Base-by-base conservation (phyloP, 306 rosid species). In the Prosopis cineraria region DNA sequence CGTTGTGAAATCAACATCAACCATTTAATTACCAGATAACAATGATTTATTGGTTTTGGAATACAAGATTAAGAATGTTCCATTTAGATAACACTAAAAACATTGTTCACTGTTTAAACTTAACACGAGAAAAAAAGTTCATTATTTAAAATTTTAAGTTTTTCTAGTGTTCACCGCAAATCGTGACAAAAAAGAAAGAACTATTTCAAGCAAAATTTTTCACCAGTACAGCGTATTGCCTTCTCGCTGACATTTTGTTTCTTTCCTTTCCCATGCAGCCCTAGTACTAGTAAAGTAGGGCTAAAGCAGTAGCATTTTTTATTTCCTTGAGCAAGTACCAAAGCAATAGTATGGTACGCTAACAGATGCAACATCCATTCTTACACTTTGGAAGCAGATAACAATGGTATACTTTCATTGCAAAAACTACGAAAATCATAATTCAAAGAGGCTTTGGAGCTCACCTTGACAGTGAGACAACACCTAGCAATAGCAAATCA, bases 381-480 rank as follows among this genome's bases (percentile, higher is more conserved):
- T 37, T 29, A 34, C 4, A 55, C 39, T 14, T 14, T 7, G 29
- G 70, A 69, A 24, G 43, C 33, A 45, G 48, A 65, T 13, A 33
- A 36, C 50, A 80, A 25, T 24, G 40, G 3, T 64, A 64, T 41
- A 79, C 76, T 30, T 53, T 50, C 50, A 64, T 71, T 33, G 39
- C 56, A 10, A 27, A 59, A 78, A 79, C 53, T 9, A 80, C 68
- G 60, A 63, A 78, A 50, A 78, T 62, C 45, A 40, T 66, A 71
- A 79, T 48, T 60, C 7, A 20, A 62, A 39, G 56, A 22, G 45
- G 58, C 33, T 48, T 40, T 59, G 78, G 69, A 78, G 55, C 90
- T 85, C 78, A 95, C 99, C 97, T 95, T 93, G 62, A 95, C 99
- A 55, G 98, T 95, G 58, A 95, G 96, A 79, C 96, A 95, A 63